Conservation (phyloP, 1,139 yeast genomes). For the Pichia sp. region DNA sequence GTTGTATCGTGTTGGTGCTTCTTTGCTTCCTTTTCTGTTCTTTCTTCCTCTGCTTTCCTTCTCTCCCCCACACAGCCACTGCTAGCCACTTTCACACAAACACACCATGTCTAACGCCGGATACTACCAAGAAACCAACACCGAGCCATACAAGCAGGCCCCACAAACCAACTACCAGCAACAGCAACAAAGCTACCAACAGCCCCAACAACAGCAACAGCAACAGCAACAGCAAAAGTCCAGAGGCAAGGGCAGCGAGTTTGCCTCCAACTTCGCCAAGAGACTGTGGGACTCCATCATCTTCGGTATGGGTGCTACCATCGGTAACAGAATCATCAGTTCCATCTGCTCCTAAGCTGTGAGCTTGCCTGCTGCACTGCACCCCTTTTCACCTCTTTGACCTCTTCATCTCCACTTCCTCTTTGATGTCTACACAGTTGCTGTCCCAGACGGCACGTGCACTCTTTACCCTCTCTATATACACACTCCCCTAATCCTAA, state of each 20-base stretch:
- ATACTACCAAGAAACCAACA: neutral
- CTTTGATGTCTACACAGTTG: too few relatives aligned
- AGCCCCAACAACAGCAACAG: slow-evolving; percentile 2
- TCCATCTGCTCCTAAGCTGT: slow-evolving; percentile 14
- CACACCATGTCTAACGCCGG: neutral
- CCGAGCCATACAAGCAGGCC: neutral
- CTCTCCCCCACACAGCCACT: too few relatives aligned
- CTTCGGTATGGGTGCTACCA: slow-evolving; percentile 22
- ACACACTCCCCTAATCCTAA: too few relatives aligned
- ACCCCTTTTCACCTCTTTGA: too few relatives aligned
- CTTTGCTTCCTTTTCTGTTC: neutral
- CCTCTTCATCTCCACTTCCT: too few relatives aligned
- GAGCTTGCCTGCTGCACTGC: too few relatives aligned
- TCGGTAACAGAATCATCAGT: slow-evolving; percentile 16
- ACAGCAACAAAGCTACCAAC: slow-evolving; percentile 1
- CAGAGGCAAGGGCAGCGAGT: slow-evolving; percentile 1
- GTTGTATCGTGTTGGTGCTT: too few relatives aligned
- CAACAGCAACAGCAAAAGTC: slow-evolving; percentile 7
- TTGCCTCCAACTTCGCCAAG: slow-evolving; percentile 9
- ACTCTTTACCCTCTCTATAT: too few relatives aligned
- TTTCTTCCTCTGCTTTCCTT: neutral
- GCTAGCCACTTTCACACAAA: too few relatives aligned
- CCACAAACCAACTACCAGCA: slow-evolving; percentile 3
- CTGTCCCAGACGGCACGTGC: too few relatives aligned
- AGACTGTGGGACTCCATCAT: slow-evolving; percentile 18